Conservation (phyloP, 441 rosid genomes). For the Populus trichocarpa region DNA sequence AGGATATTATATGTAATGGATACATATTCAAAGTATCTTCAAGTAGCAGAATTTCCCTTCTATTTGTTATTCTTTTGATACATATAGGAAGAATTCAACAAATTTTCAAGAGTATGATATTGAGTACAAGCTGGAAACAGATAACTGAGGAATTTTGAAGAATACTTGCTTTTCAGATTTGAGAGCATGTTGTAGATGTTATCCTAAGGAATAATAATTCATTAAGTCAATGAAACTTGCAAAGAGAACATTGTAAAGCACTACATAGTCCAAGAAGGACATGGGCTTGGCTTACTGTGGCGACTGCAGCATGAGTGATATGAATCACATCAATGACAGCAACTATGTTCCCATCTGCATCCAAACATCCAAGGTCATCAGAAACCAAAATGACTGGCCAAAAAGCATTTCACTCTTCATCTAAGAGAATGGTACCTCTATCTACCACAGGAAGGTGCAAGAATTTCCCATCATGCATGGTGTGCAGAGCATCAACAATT, state of each 20-base stretch:
- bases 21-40: background rate
- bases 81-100: background rate
- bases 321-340: slow-evolving; percentile 86
- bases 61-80: background rate
- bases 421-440: slow-evolving; percentile 45
- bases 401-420: slow-evolving; percentile 9
- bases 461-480: slow-evolving; percentile 95
- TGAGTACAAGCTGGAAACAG: background rate
- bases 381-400: slow-evolving; percentile 14
- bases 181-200: background rate
- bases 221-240: background rate
- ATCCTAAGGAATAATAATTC: background rate
- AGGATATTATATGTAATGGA: background rate
- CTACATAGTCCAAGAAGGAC: background rate
- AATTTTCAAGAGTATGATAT: background rate
- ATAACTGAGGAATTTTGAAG: background rate
- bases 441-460: slow-evolving; percentile 93
- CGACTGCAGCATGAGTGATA: slow-evolving; percentile 89
- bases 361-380: slow-evolving; percentile 26
- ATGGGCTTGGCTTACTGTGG: slow-evolving; percentile 57
- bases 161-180: no score
- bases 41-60: background rate
- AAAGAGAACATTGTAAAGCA: background rate
- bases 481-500: slow-evolving; percentile 87
- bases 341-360: slow-evolving; percentile 73